A percentile compares a stretch with the other conserved stretches of the same genome.
These are phyloP conservation scores for Gastrolobium bilobum DNA, from an alignment of 306 rosid genomes.

Conservation along the genomic window DNA sequence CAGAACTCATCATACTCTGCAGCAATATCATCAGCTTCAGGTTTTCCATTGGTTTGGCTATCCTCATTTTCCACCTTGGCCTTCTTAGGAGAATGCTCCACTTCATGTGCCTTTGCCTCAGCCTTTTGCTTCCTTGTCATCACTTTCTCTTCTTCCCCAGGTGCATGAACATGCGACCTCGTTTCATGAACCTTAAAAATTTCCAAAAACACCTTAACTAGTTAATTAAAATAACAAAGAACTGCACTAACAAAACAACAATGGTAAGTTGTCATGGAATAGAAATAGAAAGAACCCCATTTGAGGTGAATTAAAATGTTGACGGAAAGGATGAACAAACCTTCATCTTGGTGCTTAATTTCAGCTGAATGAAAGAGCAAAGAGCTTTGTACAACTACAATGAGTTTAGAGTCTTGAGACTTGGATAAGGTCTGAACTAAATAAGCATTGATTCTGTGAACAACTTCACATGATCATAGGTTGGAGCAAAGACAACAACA, in stretches of 20 bases:
- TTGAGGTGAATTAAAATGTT: not conserved
- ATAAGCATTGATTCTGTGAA: constrained; percentile 37
- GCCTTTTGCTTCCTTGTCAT: constrained; percentile 91
- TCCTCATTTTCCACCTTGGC: constrained; percentile 65
- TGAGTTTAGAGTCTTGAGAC: constrained; percentile 21
- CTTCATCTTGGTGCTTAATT: constrained; percentile 64
- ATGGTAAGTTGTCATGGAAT: not conserved
- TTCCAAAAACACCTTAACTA: not conserved
- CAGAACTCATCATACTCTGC: constrained; percentile 69
- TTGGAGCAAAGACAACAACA: constrained; percentile 30
- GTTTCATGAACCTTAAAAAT: constrained; percentile 75
- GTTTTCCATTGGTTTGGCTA: constrained; percentile 57
- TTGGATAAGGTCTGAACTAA: constrained; percentile 37
- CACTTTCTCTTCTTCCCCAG: constrained; percentile 73
- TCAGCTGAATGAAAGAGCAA: constrained; percentile 23
- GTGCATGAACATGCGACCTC: constrained; percentile 69
- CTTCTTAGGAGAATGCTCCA: constrained; percentile 72
- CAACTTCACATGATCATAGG: constrained; percentile 35
- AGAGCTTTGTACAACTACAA: constrained; percentile 4
- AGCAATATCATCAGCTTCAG: constrained; percentile 41
- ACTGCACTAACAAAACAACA: not conserved
- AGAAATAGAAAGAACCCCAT: not conserved
- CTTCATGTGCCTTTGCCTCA: constrained; percentile 72
- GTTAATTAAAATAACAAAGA: not conserved
- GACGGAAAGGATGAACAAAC: constrained; percentile 48